Evolutionary conservation across 2,329 filamentous ascomycete species (phyloP), one percentile per base, ranked within the genome.

Genomic region (Pseudogymnoascus sp.): DNA sequence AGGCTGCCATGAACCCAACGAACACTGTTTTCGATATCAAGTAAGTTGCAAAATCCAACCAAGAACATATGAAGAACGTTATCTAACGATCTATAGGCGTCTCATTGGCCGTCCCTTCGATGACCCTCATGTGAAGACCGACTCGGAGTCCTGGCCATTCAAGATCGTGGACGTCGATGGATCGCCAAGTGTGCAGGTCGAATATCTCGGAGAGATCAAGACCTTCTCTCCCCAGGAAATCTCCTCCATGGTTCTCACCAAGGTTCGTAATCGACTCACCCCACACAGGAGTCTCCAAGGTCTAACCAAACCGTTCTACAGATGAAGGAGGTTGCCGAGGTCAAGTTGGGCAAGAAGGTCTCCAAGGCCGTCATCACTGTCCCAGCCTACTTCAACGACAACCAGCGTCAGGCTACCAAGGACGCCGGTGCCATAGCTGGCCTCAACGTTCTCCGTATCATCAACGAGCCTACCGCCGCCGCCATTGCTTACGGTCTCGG

Each of bases 21-120:
- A 97, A 97, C 85, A 99, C 95, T 73, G 86, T 99, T 81, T 99
- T 97, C 83, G 95, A 99, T 81, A 90, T 96, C 86, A 99, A 97
- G 92, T 95, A 80, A 81, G 89, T 81, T 34, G 29, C 26, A 23
- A 29, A 12, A 54, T 54, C 21, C 26, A 54, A 18, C n/a, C 5
- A 54, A 18, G 16, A 62, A 16, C n/a, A n/a, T 16, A n/a, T 42
- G 23, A 60, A 40, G 26, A 45, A 31, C 1, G 4, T 18, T 37
- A 4, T 60, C 40, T 63, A 7, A 64, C 31, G 10, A 47, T 21
- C 18, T 64, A 23, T 31, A 96, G 92, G 89, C 95, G 95, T 83
- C 85, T 99, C 75, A 97, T 99, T 79, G 95, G 95, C 79, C 90
- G 95, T 77, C 87, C 92, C 77, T 97, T 90, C 78, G 91, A 95